phyloP scores from a whole-genome alignment of 345 rosid genomes.

The Populus davidiana region DNA sequence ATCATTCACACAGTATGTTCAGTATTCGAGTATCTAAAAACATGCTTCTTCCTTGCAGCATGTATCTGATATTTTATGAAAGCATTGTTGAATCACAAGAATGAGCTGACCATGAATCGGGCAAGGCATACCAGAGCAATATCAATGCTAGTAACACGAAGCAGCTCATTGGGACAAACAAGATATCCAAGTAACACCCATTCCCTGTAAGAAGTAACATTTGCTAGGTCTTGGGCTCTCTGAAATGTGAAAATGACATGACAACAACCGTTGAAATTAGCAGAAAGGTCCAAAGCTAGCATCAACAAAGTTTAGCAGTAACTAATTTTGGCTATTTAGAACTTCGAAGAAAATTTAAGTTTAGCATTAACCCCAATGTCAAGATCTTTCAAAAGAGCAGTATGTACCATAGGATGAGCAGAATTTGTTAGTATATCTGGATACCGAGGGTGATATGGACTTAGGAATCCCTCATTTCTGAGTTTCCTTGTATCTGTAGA shows the following conservation, averaged over 20 bases:
- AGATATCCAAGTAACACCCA: conserved; percentile 98
- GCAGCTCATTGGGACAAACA: conserved; percentile 98
- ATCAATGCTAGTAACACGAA: conserved; percentile 97
- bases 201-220: conserved; percentile 92
- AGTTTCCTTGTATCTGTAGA: conserved; percentile 94
- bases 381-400: conserved; percentile 3
- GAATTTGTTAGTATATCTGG: conserved; percentile 97
- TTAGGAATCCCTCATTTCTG: conserved; percentile 92
- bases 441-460: conserved; percentile 97
- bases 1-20: not conserved
- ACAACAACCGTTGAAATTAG: conserved; percentile 11
- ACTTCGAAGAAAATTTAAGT: not conserved
- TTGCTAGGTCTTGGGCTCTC: conserved; percentile 99
- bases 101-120: not conserved
- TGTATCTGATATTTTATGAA: not conserved
- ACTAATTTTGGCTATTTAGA: not conserved
- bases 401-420: conserved; percentile 95
- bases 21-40: not conserved
- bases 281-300: not conserved
- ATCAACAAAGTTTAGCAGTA: not conserved
- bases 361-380: not conserved
- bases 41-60: not conserved
- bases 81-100: conserved; percentile 7
- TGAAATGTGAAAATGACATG: conserved; percentile 29
- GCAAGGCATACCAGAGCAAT: conserved; percentile 67